Evolutionary conservation across 192 early-diverging fungal genomes (phyloP).

Genomic region (Dispira simplex): DNA sequence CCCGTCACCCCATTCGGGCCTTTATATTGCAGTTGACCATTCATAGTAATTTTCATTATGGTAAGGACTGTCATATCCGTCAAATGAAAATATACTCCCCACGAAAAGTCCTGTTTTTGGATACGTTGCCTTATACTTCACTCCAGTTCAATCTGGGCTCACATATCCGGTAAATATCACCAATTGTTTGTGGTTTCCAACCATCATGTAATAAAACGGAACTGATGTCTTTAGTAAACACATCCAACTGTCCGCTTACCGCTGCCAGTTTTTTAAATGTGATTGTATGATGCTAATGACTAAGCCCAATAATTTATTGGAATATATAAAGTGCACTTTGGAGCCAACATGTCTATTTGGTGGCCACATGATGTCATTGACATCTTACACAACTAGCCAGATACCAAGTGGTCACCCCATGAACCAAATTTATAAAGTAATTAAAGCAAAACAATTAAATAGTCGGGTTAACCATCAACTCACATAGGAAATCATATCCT

Average conservation of each 20-base stretch:
- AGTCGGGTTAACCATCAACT: no score
- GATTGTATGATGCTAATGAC: not conserved
- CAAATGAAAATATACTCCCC: constrained; percentile 49
- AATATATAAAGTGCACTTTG: not conserved
- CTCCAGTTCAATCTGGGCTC: constrained; percentile 4
- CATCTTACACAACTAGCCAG: not conserved
- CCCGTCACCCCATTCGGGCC: constrained; percentile 34
- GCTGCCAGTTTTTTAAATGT: not conserved
- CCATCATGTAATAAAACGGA: not conserved
- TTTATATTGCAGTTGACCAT: constrained; percentile 56
- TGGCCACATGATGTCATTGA: not conserved
- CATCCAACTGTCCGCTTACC: not conserved
- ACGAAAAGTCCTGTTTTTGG: constrained; percentile 9
- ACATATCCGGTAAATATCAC: not conserved
- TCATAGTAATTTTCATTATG: constrained; percentile 57
- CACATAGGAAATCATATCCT: constrained; percentile 30
- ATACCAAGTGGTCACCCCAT: not conserved
- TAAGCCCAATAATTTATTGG: not conserved
- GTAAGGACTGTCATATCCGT: constrained; percentile 72
- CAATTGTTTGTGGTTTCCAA: not conserved
- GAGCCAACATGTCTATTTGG: not conserved
- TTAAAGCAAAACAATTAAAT: not conserved
- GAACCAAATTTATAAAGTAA: not conserved
- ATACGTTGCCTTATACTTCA: not conserved
- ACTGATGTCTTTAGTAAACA: not conserved